Evolutionary conservation across 2,329 filamentous ascomycete species (phyloP).

Genomic region (Trichoderma pleuroti): DNA sequence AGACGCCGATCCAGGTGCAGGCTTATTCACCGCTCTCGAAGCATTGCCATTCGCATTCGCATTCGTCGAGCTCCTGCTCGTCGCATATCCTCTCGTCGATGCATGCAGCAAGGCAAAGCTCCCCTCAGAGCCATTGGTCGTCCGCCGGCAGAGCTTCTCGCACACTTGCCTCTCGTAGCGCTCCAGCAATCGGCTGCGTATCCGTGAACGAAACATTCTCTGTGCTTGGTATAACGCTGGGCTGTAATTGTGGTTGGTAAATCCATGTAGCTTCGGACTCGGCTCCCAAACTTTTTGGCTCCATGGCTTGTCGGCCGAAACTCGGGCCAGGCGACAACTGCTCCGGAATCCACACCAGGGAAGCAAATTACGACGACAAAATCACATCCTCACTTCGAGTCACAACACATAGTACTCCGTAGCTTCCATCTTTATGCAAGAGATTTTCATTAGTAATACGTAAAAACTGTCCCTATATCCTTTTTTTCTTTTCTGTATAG

Average conservation of each 20-base stretch:
- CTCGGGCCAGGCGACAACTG: background rate
- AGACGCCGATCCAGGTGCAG: background rate
- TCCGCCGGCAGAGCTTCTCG: background rate
- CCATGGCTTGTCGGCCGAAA: conserved; percentile 1
- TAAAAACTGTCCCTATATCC: background rate
- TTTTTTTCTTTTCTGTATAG: background rate
- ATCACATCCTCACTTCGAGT: background rate
- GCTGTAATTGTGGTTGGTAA: background rate
- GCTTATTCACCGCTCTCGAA: background rate
- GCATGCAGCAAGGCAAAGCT: background rate
- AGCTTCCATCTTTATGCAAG: background rate
- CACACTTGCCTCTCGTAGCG: background rate
- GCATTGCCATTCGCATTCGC: background rate
- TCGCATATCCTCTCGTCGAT: background rate
- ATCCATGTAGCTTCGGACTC: background rate
- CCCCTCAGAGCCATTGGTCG: background rate
- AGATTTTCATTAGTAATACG: background rate
- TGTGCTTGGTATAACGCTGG: background rate
- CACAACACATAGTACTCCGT: background rate
- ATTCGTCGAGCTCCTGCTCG: background rate
- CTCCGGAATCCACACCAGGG: background rate
- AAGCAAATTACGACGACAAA: background rate
- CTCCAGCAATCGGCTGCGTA: background rate
- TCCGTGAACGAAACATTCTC: conserved; percentile 11
- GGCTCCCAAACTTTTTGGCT: background rate